phyloP scores from a whole-genome alignment of 2,329 filamentous ascomycete species.

The Epichloe elymi region DNA sequence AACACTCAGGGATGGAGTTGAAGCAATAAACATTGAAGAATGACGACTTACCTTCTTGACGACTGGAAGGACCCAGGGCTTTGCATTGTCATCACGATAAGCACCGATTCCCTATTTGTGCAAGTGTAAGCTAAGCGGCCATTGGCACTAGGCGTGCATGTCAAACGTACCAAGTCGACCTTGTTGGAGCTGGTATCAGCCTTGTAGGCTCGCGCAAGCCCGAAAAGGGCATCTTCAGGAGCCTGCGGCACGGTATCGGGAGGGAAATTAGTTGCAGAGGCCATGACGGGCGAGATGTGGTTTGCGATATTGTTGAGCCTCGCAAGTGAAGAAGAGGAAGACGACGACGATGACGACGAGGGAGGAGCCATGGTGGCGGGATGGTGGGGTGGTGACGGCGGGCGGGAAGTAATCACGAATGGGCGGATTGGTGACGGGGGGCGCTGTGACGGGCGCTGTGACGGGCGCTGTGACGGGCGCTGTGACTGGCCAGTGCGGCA shows the following conservation, averaged over 20 bases:
- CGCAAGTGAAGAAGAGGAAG: slow-evolving; percentile 34
- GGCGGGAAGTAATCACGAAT: slow-evolving; percentile 1
- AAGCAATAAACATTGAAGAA: not conserved
- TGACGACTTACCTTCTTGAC: slow-evolving; percentile 67
- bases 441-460: not conserved
- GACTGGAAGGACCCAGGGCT: slow-evolving; percentile 93
- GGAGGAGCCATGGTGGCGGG: slow-evolving; percentile 11
- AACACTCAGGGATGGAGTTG: not conserved
- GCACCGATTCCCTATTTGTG: slow-evolving; percentile 59
- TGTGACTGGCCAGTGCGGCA: not conserved
- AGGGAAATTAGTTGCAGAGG: slow-evolving; percentile 52
- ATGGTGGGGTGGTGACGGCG: not conserved
- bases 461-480: not conserved
- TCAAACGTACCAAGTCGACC: slow-evolving; percentile 66
- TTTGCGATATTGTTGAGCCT: slow-evolving; percentile 48
- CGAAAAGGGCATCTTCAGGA: slow-evolving; percentile 90
- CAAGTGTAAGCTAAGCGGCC: not conserved
- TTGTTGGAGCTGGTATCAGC: slow-evolving; percentile 68
- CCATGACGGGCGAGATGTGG: slow-evolving; percentile 54
- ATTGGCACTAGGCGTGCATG: not conserved
- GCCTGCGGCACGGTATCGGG: slow-evolving; percentile 72
- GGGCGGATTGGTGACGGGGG: not conserved
- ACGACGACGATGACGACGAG: slow-evolving; percentile 11
- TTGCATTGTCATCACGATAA: slow-evolving; percentile 88
- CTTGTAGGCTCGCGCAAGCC: slow-evolving; percentile 76